phyloP scores from a whole-genome alignment of 2,329 filamentous ascomycete species.

The Zasmidium angulare region DNA sequence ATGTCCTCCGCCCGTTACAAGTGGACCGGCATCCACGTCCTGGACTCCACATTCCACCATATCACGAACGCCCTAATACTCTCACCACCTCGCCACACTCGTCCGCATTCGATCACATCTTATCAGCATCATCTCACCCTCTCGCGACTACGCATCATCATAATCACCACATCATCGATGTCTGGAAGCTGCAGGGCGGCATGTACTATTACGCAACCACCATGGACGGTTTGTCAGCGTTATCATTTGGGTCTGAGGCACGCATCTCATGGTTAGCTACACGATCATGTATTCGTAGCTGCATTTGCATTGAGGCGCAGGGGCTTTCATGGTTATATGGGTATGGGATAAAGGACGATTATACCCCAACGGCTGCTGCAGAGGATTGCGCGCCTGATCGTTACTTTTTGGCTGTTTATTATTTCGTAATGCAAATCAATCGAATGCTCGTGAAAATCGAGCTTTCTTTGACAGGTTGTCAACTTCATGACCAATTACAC shows the following conservation, averaged over 20 bases:
- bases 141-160: neutral
- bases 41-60: conserved; percentile 2
- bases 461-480: conserved; percentile 1
- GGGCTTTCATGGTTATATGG: conserved; percentile 14
- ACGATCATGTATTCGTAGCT: conserved; percentile 14
- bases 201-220: conserved; percentile 14
- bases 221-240: conserved; percentile 2
- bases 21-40: conserved; percentile 6
- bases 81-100: neutral
- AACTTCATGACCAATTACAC: neutral
- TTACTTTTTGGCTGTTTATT: conserved; percentile 8
- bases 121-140: conserved; percentile 1
- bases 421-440: neutral
- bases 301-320: conserved; percentile 10
- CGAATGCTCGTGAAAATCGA: conserved; percentile 8
- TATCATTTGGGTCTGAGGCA: neutral
- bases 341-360: conserved; percentile 8
- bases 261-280: conserved; percentile 5
- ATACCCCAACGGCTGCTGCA: conserved; percentile 23
- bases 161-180: neutral
- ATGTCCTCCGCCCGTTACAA: neutral
- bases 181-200: conserved; percentile 19
- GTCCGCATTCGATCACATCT: conserved; percentile 3
- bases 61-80: neutral
- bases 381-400: conserved; percentile 17